phyloP scores from a whole-genome alignment of 1,284 basidiomycete genomes.

The Microbotryum scabiosae region DNA sequence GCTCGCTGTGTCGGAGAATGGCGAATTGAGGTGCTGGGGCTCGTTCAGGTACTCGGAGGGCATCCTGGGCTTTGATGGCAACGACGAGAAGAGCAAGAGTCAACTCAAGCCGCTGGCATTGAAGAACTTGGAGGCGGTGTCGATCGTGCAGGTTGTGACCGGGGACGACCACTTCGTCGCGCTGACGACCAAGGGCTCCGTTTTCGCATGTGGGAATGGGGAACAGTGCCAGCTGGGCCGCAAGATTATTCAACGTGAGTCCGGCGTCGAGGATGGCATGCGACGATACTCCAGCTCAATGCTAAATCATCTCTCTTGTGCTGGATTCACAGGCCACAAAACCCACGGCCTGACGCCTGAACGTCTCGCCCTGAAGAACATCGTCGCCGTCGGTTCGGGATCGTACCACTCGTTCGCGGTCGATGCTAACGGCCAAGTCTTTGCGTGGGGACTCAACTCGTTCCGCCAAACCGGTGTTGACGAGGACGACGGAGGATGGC shows the following conservation, averaged over 20 bases:
- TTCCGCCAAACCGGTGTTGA: slow-evolving; percentile 58
- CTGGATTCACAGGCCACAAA: slow-evolving; percentile 50
- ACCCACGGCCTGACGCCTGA: slow-evolving; percentile 75
- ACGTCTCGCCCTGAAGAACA: slow-evolving; percentile 65
- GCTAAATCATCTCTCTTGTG: background rate
- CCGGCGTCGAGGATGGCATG: too few relatives aligned
- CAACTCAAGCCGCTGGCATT: slow-evolving; percentile 45
- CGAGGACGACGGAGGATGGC: slow-evolving; percentile 44
- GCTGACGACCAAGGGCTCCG: slow-evolving; percentile 69
- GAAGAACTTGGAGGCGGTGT: slow-evolving; percentile 43
- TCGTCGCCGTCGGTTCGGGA: slow-evolving; percentile 68
- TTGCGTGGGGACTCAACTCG: slow-evolving; percentile 85
- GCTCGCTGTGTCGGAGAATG: slow-evolving; percentile 41
- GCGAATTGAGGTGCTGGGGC: slow-evolving; percentile 81
- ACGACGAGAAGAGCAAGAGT: slow-evolving; percentile 40
- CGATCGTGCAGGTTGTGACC: slow-evolving; percentile 64
- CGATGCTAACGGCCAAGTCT: slow-evolving; percentile 68
- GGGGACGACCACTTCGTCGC: slow-evolving; percentile 82
- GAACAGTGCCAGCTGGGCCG: slow-evolving; percentile 46
- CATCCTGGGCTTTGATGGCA: slow-evolving; percentile 71
- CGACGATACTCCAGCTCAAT: background rate
- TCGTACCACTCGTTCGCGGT: slow-evolving; percentile 83
- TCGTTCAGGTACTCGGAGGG: slow-evolving; percentile 79
- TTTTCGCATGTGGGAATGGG: slow-evolving; percentile 71
- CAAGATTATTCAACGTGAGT: slow-evolving; percentile 54